Conservation (phyloP, 176 grass and related monocot species). For the Oryza australiensis region DNA sequence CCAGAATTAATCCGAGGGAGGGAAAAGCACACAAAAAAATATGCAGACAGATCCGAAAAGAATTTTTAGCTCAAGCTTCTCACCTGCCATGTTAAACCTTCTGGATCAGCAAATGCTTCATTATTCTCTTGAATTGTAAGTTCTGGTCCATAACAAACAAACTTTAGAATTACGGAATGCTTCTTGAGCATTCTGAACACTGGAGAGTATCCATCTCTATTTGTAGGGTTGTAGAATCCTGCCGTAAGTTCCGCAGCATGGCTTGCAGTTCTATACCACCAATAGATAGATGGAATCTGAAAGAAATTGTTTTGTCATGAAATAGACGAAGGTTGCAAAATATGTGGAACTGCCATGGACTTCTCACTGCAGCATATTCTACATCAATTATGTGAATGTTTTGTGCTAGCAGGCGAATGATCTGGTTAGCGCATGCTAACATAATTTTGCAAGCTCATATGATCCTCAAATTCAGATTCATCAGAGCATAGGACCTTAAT, state of each 20-base stretch:
- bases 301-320: conserved; percentile 26
- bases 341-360: neutral
- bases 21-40: neutral
- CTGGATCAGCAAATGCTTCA: conserved; percentile 59
- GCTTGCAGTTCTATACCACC: conserved; percentile 83
- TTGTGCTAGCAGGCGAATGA: neutral
- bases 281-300: conserved; percentile 83
- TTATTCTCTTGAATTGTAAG: conserved; percentile 45
- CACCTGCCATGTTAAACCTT: conserved; percentile 91
- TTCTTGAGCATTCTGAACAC: conserved; percentile 80
- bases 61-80: neutral
- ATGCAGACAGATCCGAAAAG: conserved; percentile 5
- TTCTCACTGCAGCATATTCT: conserved; percentile 20
- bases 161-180: conserved; percentile 66
- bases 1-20: neutral
- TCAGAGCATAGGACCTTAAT: neutral
- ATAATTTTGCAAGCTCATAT: conserved; percentile 7
- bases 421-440: neutral
- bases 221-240: conserved; percentile 89
- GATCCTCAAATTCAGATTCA: neutral
- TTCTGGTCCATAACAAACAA: conserved; percentile 57
- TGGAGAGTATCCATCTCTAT: conserved; percentile 80
- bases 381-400: neutral
- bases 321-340: conserved; percentile 1
- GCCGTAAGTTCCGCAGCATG: conserved; percentile 93